Conservation (phyloP, 345 rosid species). For the Raphanus raphanistrum region DNA sequence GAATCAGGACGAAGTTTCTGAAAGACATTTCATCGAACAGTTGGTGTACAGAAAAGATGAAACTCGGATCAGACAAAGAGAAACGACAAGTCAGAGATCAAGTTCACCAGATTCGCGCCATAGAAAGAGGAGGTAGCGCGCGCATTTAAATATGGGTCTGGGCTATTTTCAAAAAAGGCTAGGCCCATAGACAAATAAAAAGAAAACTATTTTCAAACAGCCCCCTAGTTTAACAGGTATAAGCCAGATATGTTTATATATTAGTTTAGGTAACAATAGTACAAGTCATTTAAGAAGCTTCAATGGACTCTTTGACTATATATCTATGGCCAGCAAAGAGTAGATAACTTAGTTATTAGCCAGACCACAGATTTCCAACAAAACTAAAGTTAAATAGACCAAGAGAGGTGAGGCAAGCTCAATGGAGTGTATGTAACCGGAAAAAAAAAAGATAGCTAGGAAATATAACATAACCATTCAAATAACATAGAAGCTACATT, state of each 20-base stretch:
- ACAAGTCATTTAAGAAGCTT: neutral
- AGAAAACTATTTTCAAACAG: neutral
- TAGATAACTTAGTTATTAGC: neutral
- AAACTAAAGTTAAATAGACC: neutral
- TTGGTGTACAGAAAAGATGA: conserved; percentile 5
- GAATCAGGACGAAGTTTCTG: conserved; percentile 1
- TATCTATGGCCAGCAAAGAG: neutral
- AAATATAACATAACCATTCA: conserved; percentile 16
- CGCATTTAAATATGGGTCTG: conserved; percentile 29
- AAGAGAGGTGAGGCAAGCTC: neutral
- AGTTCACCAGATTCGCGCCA: conserved; percentile 12
- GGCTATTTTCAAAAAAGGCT: neutral
- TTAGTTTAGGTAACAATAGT: too few species aligned
- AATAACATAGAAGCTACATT: conserved; percentile 16
- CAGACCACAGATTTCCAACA: neutral
- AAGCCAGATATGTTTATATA: neutral
- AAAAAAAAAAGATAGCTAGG: neutral
- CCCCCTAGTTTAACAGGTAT: neutral
- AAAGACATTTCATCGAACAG: conserved; percentile 33
- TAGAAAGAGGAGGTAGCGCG: conserved; percentile 6
- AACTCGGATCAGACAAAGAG: neutral
- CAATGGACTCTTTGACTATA: neutral
- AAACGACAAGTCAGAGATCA: neutral
- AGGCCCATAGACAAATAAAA: neutral
- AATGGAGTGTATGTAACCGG: neutral